Evolutionary conservation across 441 rosid species (phyloP).

Genomic region (Flueggea neowawraea): DNA sequence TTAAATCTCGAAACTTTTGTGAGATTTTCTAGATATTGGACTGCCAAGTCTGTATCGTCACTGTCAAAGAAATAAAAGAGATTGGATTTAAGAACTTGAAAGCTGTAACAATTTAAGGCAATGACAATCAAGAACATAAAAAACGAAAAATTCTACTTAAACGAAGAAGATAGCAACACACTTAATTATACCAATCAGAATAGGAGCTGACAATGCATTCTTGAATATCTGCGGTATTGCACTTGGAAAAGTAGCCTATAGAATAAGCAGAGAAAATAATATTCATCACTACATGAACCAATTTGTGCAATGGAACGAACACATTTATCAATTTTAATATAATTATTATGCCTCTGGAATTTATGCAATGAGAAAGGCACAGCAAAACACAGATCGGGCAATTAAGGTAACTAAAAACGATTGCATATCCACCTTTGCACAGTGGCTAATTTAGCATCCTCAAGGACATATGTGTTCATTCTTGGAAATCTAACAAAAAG

Average conservation of each 20-base stretch:
- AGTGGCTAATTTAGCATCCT: no score
- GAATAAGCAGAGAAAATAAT: slow-evolving; percentile 9
- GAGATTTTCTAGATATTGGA: slow-evolving; percentile 69
- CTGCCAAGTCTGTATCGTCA: slow-evolving; percentile 67
- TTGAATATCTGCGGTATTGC: slow-evolving; percentile 77
- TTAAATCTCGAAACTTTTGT: slow-evolving; percentile 86
- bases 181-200: slow-evolving; percentile 67
- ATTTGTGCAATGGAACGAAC: neutral
- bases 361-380: neutral
- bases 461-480: neutral
- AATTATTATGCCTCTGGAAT: neutral
- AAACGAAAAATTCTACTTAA: no score
- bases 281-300: slow-evolving; percentile 8
- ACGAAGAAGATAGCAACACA: slow-evolving; percentile 62
- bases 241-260: slow-evolving; percentile 67
- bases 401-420: neutral
- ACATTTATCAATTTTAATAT: neutral
- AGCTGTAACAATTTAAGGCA: neutral
- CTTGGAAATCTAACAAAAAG: no score
- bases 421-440: no score
- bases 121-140: neutral
- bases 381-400: neutral
- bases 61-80: slow-evolving; percentile 36
- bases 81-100: slow-evolving; percentile 2
- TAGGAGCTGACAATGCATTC: slow-evolving; percentile 64